Evolutionary conservation across 805 yeast genomes (phyloP).

Genomic region (Saturnispora diversa): DNA sequence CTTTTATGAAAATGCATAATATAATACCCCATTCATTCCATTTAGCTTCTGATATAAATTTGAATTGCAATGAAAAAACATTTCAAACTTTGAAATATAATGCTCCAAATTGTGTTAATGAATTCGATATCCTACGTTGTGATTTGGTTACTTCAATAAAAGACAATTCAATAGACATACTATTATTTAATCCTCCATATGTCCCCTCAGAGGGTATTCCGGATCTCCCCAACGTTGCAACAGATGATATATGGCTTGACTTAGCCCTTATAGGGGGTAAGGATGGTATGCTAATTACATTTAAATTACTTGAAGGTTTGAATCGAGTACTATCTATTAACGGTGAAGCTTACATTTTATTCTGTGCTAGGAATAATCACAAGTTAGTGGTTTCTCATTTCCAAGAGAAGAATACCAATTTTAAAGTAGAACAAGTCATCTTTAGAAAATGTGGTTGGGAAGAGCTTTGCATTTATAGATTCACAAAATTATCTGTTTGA

Average conservation of each 20-base stretch:
- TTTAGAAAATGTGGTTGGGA: slow-evolving; percentile 94
- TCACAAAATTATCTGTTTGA: slow-evolving; percentile 30
- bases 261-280: slow-evolving; percentile 84
- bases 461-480: slow-evolving; percentile 67
- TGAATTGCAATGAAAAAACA: slow-evolving; percentile 59
- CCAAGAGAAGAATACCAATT: slow-evolving; percentile 29
- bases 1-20: slow-evolving; percentile 53
- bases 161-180: slow-evolving; percentile 47
- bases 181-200: slow-evolving; percentile 93
- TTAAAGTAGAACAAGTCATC: slow-evolving; percentile 48
- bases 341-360: slow-evolving; percentile 82
- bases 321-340: slow-evolving; percentile 40
- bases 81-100: slow-evolving; percentile 31
- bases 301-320: slow-evolving; percentile 48
- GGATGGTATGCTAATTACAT: slow-evolving; percentile 85
- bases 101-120: slow-evolving; percentile 13
- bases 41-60: slow-evolving; percentile 73
- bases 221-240: slow-evolving; percentile 35
- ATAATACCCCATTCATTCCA: slow-evolving; percentile 47
- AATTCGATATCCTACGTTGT: slow-evolving; percentile 47
- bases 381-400: slow-evolving; percentile 44
- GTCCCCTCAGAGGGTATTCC: slow-evolving; percentile 86
- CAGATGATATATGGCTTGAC: slow-evolving; percentile 69
- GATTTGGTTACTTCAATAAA: slow-evolving; percentile 47
- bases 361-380: slow-evolving; percentile 88